phyloP scores from a whole-genome alignment of 2,329 filamentous ascomycete genomes.

The Neofusicoccum umdonicola region DNA sequence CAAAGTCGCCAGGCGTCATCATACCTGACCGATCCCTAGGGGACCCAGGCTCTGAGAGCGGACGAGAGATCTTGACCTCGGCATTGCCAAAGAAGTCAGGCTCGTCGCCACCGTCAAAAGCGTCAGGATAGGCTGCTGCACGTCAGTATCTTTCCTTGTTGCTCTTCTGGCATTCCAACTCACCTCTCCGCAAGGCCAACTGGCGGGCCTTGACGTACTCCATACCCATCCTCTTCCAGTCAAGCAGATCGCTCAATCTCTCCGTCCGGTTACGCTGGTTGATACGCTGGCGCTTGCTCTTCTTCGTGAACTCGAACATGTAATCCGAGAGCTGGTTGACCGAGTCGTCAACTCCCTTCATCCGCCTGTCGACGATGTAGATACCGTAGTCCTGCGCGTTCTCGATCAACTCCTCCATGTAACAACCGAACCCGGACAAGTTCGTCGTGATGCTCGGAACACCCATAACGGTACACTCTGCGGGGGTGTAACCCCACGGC shows the following conservation, averaged over 20 bases:
- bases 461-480: conserved; percentile 98
- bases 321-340: conserved; percentile 89
- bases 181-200: conserved; percentile 74
- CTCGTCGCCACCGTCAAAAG: conserved; percentile 74
- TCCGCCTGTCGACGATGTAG: conserved; percentile 94
- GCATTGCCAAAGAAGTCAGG: conserved; percentile 89
- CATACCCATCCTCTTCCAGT: conserved; percentile 99
- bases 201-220: conserved; percentile 98
- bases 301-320: conserved; percentile 92
- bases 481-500: conserved; percentile 97
- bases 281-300: conserved; percentile 94
- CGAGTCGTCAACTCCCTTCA: conserved; percentile 94
- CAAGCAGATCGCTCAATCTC: conserved; percentile 86
- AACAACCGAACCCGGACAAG: conserved; percentile 94
- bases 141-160: not conserved
- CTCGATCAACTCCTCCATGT: conserved; percentile 99
- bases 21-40: conserved; percentile 88
- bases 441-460: conserved; percentile 98
- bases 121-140: conserved; percentile 72
- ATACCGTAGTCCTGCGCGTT: conserved; percentile 98
- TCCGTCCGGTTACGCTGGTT: conserved; percentile 98
- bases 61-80: conserved; percentile 92
- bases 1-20: conserved; percentile 99
- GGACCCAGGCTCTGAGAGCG: conserved; percentile 90
- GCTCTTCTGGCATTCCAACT: not conserved